These are phyloP conservation scores for Rhodotorula mucilaginosa DNA, from an alignment of 1,284 basidiomycete species.

Conservation along the genomic window DNA sequence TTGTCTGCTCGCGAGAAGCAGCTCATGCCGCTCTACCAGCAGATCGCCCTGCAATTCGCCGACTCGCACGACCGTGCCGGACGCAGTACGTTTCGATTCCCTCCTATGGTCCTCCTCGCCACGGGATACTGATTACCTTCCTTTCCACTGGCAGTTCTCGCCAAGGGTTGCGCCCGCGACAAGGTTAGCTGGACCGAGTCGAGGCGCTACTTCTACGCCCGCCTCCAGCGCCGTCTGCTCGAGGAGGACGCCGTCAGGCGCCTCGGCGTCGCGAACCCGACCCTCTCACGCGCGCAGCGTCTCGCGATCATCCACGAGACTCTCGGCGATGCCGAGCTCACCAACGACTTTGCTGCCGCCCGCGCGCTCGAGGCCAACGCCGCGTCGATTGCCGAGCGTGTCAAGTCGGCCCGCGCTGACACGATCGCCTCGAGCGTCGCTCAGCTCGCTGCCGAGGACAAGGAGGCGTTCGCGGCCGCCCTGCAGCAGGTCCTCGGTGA, in stretches of 20 bases:
- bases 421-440: constrained; percentile 45
- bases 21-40: constrained; percentile 85
- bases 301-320: constrained; percentile 41
- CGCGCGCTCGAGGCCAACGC: constrained; percentile 45
- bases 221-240: constrained; percentile 63
- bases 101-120: background rate
- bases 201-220: constrained; percentile 94
- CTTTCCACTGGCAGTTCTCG: constrained; percentile 51
- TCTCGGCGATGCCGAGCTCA: constrained; percentile 33
- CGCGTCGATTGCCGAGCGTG: constrained; percentile 37
- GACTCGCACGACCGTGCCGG: constrained; percentile 73
- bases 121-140: constrained; percentile 13
- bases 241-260: constrained; percentile 48
- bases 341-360: constrained; percentile 44
- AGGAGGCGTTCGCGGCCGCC: constrained; percentile 36
- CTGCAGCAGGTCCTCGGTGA: constrained; percentile 36
- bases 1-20: constrained; percentile 76
- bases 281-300: constrained; percentile 44
- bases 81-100: constrained; percentile 55
- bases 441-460: constrained; percentile 44
- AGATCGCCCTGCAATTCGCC: constrained; percentile 89
- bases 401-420: constrained; percentile 42
- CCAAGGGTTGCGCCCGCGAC: constrained; percentile 83
- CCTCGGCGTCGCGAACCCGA: constrained; percentile 46
- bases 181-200: constrained; percentile 80